Base-by-base conservation (phyloP, 352 stramenopile species). In the Plasmopara halstedii region DNA sequence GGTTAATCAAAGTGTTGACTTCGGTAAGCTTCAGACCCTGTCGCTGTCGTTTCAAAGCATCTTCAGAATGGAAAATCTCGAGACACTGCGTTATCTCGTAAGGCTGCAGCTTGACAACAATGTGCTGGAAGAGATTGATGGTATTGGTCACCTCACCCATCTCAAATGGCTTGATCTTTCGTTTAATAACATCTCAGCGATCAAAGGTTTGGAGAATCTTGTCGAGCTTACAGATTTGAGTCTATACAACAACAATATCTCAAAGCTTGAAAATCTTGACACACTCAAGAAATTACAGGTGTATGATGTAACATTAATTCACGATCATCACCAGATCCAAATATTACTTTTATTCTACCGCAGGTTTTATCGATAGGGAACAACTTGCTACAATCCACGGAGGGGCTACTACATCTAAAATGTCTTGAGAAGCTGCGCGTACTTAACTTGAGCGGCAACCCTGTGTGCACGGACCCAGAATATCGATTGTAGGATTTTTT, bases 51-150 rank as follows among this genome's bases (percentile, higher is more conserved):
- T 96, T 58, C 85, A 94, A 54, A 95, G 95, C 66, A 76, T 97
- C 31, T 88, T 94, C 38, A 89, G 93, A 52, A 95, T 97, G 62
- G 91, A 96, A 50, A 97, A 97, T 58, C 73, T 97, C 47, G 67
- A 94, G 50, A 95, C 88, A 18, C 70, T 97, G 58, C 73, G 83
- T 7, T 64, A 79, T 29, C 65, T 97, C 23, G 82, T 85, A 3
- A 96, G 88, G 54, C 72, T 98, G 15, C 94, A 94, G 63, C 72
- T 98, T 13, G 92, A 97, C 58, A 97, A 97, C 70, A 98, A 98
- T 40, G 79, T 95, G 37, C 92, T 98, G 44, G 70, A 94, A 45
- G 77, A 88, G 46, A 96, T 98, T 48, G 67, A 87, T 18, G 85
- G 87, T 21, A 86, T 96, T 25, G 56, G 41, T 1, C 84, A 95